Evolutionary conservation across 768 basidiomycete species (phyloP).

Genomic region (Xerocomellus dryophilus): DNA sequence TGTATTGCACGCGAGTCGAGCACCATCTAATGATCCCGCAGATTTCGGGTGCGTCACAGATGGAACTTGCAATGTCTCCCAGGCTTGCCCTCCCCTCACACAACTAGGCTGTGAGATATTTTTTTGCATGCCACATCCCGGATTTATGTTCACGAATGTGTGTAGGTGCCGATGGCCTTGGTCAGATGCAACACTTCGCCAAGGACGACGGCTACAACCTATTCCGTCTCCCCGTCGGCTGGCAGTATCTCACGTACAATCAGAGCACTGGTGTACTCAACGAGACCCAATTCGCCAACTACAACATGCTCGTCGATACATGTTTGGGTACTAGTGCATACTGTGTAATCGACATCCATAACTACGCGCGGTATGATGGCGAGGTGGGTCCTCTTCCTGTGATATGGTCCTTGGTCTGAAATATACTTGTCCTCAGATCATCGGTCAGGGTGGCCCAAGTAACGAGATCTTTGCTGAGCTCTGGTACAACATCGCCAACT

Average conservation of each 20-base stretch:
- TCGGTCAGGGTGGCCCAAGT: constrained; percentile 61
- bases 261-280: constrained; percentile 40
- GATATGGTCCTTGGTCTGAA: neutral
- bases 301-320: constrained; percentile 43
- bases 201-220: constrained; percentile 51
- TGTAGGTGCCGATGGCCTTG: constrained; percentile 20
- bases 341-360: constrained; percentile 59
- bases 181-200: constrained; percentile 65
- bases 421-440: constrained; percentile 34
- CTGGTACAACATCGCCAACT: constrained; percentile 51
- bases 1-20: neutral
- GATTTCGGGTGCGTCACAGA: constrained; percentile 51
- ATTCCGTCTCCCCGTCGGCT: constrained; percentile 59
- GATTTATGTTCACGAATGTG: neutral
- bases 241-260: constrained; percentile 50
- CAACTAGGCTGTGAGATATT: constrained; percentile 39
- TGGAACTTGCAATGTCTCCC: constrained; percentile 39
- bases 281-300: constrained; percentile 43
- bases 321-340: constrained; percentile 48
- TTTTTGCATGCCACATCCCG: neutral
- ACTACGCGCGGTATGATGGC: constrained; percentile 57
- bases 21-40: neutral
- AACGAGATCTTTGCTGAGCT: constrained; percentile 51
- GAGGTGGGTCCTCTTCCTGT: constrained; percentile 25
- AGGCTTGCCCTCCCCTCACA: constrained; percentile 44